A percentile compares a stretch with the other conserved stretches of the same genome.
These are phyloP conservation scores for Astrothelium subdiscretum DNA, from an alignment of 495 filamentous ascomycete genomes.

Conservation along the genomic window DNA sequence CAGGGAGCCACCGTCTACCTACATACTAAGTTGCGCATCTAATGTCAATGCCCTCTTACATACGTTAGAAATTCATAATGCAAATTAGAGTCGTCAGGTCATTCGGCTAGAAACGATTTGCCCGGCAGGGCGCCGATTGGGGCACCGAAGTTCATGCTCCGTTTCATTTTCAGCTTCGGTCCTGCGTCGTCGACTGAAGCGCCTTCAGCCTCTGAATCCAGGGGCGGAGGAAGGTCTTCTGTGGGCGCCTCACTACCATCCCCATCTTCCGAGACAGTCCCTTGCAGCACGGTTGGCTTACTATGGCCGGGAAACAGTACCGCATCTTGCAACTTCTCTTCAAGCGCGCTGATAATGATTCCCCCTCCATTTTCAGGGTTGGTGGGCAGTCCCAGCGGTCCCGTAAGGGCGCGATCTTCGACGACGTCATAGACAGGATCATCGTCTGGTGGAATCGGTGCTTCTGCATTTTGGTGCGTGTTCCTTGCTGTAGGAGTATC, in stretches of 20 bases:
- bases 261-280: background rate
- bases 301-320: background rate
- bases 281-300: background rate
- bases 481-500: conserved; percentile 18
- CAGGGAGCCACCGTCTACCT: too few relatives aligned
- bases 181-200: background rate
- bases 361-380: conserved; percentile 5
- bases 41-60: background rate
- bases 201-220: background rate
- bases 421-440: conserved; percentile 52
- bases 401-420: conserved; percentile 43
- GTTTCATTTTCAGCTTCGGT: background rate
- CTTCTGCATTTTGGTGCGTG: conserved; percentile 16
- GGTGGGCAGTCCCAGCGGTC: conserved; percentile 16
- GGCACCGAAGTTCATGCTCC: background rate
- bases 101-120: background rate
- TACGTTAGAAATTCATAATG: background rate
- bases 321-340: background rate
- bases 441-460: conserved; percentile 24
- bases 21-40: too few relatives aligned
- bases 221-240: background rate
- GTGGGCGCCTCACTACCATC: background rate
- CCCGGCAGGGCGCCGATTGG: background rate
- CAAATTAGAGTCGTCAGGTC: background rate
- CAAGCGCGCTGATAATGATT: background rate